phyloP scores from a whole-genome alignment of 1,284 basidiomycete genomes.

The Amylostereum chailletii region DNA sequence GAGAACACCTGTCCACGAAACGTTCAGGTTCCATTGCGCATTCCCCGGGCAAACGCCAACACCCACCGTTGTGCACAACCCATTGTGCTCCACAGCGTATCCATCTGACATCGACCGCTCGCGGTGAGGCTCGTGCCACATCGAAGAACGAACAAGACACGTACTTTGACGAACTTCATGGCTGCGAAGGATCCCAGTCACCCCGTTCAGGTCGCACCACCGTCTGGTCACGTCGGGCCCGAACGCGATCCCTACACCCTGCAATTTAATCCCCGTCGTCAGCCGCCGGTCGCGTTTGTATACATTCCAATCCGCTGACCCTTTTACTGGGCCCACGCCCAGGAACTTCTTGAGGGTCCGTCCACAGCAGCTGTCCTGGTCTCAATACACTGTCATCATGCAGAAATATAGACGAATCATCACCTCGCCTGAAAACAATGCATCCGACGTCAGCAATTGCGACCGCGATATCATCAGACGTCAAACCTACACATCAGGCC shows the following conservation, averaged over 20 bases:
- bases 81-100: slow-evolving; percentile 85
- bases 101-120: slow-evolving; percentile 41
- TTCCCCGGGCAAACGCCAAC: slow-evolving; percentile 11
- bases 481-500: slow-evolving; percentile 82
- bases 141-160: slow-evolving; percentile 1
- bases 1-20: slow-evolving; percentile 55
- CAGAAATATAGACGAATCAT: background rate
- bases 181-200: slow-evolving; percentile 88
- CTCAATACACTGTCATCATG: no score
- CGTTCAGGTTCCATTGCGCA: background rate
- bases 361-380: slow-evolving; percentile 68
- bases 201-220: slow-evolving; percentile 84
- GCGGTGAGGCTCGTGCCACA: background rate
- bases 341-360: slow-evolving; percentile 84
- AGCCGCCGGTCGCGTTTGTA: background rate
- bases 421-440: slow-evolving; percentile 43
- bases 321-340: slow-evolving; percentile 98
- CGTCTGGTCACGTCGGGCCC: slow-evolving; percentile 86
- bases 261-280: background rate
- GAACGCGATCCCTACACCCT: slow-evolving; percentile 94
- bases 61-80: slow-evolving; percentile 78
- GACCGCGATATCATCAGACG: no score
- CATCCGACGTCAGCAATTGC: no score
- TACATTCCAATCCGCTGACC: slow-evolving; percentile 30
- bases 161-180: slow-evolving; percentile 94